Base-by-base conservation (phyloP, 208 protist species). In the Crithidia fasciculata region DNA sequence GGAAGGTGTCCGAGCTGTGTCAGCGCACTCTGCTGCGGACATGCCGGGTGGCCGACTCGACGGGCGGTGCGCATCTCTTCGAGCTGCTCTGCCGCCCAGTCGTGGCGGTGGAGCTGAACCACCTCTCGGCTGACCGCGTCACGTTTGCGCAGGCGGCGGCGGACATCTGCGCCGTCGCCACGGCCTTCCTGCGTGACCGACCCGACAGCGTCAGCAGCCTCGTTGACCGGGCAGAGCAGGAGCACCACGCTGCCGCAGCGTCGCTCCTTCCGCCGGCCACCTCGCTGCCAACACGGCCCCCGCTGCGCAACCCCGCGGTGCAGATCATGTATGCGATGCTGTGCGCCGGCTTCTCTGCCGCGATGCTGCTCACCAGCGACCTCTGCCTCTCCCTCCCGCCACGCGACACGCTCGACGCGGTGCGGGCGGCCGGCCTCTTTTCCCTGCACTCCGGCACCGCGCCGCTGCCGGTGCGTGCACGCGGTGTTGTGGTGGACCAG, bases 311-410 rank as follows among this genome's bases (percentile, higher is more conserved):
- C 66, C 65, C 62, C 12, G 59, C 72, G 28, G 67, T 69, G 19
- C 74, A 76, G 65, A 57, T 84, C 49, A 80, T 76, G 37, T 92
- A 88, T 68, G 76, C 71, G n/a, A 79, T 95, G 63, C 69, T 95
- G 66, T 85, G 79, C 57, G 66, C 63, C 16, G 91, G 91, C 62
- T 90, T 86, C 62, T 64, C 81, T 2, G 74, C 91, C 0, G 72
- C 78, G 9, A 61, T 80, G n/a, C 73, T 95, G 3, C 64, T 92
- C 15, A 74, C 76, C 56, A 92, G 88, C 72, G 74, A 81, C 10
- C 72, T 95, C 0, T 93, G 87, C 69, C 74, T 87, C 45, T 66
- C 82, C 44, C 60, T 90, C 18, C 66, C 71, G 8, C 78, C 80
- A 2, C 36, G 85, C 45, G 91, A 92, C 60, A 69, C 81, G 6